Conservation (phyloP, 495 filamentous ascomycete species). For the Penicillium crystallinum region DNA sequence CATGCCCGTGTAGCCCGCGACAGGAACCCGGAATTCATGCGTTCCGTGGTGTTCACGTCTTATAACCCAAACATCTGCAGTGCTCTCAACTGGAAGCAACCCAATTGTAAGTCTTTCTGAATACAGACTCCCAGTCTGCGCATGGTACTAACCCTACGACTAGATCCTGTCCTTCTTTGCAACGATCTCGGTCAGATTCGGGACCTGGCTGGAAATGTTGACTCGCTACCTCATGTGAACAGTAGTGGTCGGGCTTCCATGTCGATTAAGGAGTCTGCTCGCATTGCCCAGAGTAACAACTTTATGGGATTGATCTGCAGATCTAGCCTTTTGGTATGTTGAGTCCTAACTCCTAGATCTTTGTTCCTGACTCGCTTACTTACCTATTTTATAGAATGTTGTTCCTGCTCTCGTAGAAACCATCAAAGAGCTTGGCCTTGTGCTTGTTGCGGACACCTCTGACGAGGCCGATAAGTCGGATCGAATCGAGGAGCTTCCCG, state of each 20-base stretch:
- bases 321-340: slow-evolving; percentile 73
- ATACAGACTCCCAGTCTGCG: neutral
- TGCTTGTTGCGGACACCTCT: slow-evolving; percentile 85
- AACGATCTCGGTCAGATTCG: slow-evolving; percentile 72
- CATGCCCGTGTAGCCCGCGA: slow-evolving; percentile 77
- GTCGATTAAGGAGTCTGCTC: slow-evolving; percentile 90
- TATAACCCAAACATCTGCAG: slow-evolving; percentile 87
- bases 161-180: slow-evolving; percentile 87
- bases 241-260: slow-evolving; percentile 66
- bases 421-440: slow-evolving; percentile 89
- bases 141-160: slow-evolving; percentile 3
- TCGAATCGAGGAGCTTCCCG: slow-evolving; percentile 42
- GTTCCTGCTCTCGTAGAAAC: slow-evolving; percentile 87
- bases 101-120: slow-evolving; percentile 64
- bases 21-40: slow-evolving; percentile 58
- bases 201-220: slow-evolving; percentile 41
- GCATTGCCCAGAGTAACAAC: slow-evolving; percentile 92
- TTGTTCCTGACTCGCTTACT: slow-evolving; percentile 5
- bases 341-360: neutral
- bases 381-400: slow-evolving; percentile 59
- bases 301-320: slow-evolving; percentile 95
- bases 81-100: slow-evolving; percentile 97
- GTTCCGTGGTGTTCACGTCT: slow-evolving; percentile 86
- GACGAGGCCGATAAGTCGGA: slow-evolving; percentile 34
- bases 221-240: slow-evolving; percentile 39